Evolutionary conservation across 2,329 filamentous ascomycete species (phyloP), one percentile per base, ranked within the genome.

Genomic region (Penicillium freii): DNA sequence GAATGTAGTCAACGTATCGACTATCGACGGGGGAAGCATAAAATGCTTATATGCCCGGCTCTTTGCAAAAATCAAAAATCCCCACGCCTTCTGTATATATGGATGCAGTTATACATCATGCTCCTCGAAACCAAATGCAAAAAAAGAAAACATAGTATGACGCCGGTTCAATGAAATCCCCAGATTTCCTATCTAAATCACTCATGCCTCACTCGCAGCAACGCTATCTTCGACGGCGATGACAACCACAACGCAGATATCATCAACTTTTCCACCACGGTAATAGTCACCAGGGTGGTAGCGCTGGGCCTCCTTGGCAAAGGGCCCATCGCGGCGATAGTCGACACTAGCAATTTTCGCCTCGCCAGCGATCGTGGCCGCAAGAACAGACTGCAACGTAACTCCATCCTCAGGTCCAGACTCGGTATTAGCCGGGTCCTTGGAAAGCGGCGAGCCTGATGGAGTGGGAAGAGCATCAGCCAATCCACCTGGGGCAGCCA

Each of bases 211-310:
- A 13, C n/a, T 33, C 13, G 36, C 23, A 36, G 34, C 56, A 8
- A 56, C 29, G 23, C 57, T 64, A 54, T 77, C 84, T 64, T 92
- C 87, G 9, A 90, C 86, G 1, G 90, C 91, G 31, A 96, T 80
- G 33, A 87, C 85, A 15, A 92, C 87, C 50, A 99, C 80, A 5
- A 91, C 91, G 68, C 91, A 93, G 58, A 99, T 97, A 74, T 99
- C 94, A 72, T 99, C 94, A 21, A 95, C 85, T 75, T 99, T 99
- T 51, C 94, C 94, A 57, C 94, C 94, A 57, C 86, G 86, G 85
- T 91, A 99, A 57, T 87, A 85, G 74, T 97, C 93, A 38, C 87
- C 81, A 0, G 94, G 93, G 66, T 90, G 96, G 70, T 90, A 87
- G 69, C 87, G 90, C 72, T 94, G 91, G 21, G 97, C 91, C 74